A percentile compares a stretch with the other conserved stretches of the same genome.
Evolutionary conservation across 805 yeast genomes (phyloP).

Genomic region (Pichia nakasei): DNA sequence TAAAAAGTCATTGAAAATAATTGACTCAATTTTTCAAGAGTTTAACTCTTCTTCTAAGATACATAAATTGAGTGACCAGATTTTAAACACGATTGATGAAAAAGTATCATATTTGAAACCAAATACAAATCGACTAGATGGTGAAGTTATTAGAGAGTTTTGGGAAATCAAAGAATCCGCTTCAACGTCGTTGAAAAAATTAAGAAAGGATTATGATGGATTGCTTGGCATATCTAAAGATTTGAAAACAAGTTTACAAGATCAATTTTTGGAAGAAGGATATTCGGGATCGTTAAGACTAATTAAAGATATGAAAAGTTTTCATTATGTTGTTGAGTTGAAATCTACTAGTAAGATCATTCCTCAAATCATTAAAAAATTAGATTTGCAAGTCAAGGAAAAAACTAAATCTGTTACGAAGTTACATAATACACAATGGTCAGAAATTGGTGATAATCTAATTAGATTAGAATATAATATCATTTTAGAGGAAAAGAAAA

Average conservation of each 20-base stretch:
- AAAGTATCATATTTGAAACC: constrained; percentile 12
- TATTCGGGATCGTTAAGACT: constrained; percentile 18
- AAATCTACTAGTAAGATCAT: constrained; percentile 21
- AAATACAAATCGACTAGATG: constrained; percentile 15
- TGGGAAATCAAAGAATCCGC: constrained; percentile 23
- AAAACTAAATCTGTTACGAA: constrained; percentile 21
- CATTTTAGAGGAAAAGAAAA: constrained; percentile 41
- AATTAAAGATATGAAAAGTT: constrained; percentile 20
- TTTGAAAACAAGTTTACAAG: constrained; percentile 8
- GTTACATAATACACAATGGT: constrained; percentile 42
- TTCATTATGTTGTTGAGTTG: constrained; percentile 21
- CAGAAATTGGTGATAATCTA: constrained; percentile 39
- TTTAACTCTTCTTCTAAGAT: constrained; percentile 12
- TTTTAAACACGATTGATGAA: constrained; percentile 22
- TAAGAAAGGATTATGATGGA: constrained; percentile 17
- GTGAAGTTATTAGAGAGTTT: constrained; percentile 16
- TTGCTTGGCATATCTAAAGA: constrained; percentile 9
- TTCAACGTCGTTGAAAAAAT: constrained; percentile 11
- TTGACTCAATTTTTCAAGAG: constrained; percentile 16
- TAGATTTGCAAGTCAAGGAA: constrained; percentile 15
- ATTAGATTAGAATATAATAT: constrained; percentile 41
- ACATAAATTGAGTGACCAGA: constrained; percentile 19
- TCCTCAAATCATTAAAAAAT: constrained; percentile 10
- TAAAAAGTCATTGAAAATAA: constrained; percentile 3
- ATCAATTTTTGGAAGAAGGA: constrained; percentile 13